phyloP scores from a whole-genome alignment of 495 filamentous ascomycete species.

The Platismatia glauca region DNA sequence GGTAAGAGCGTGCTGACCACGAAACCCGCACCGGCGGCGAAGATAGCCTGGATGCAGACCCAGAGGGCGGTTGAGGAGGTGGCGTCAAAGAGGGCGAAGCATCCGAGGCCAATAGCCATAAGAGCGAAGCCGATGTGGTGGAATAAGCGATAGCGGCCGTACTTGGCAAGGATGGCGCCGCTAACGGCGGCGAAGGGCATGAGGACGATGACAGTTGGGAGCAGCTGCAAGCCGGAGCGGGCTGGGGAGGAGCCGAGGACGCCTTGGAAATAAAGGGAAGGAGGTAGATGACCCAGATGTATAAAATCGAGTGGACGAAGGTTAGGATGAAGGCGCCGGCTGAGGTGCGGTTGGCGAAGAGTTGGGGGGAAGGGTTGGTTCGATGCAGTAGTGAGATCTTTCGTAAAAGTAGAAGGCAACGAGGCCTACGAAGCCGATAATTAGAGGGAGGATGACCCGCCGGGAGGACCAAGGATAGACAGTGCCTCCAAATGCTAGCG shows the following conservation, averaged over 20 bases:
- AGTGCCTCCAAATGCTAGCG: constrained; percentile 47
- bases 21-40: constrained; percentile 29
- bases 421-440: constrained; percentile 23
- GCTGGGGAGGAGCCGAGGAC: constrained; percentile 27
- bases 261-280: constrained; percentile 43
- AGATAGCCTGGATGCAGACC: constrained; percentile 29
- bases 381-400: constrained; percentile 1
- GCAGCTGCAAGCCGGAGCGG: constrained; percentile 32
- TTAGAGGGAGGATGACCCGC: constrained; percentile 34
- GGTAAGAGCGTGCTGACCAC: constrained; percentile 30
- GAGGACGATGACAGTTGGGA: constrained; percentile 31
- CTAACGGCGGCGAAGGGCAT: constrained; percentile 30
- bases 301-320: constrained; percentile 21
- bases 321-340: constrained; percentile 20
- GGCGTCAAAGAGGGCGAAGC: constrained; percentile 32
- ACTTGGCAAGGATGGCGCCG: constrained; percentile 31
- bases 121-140: constrained; percentile 33
- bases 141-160: constrained; percentile 39
- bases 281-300: constrained; percentile 37
- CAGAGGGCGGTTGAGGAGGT: constrained; percentile 24
- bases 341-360: constrained; percentile 25
- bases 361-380: constrained; percentile 22
- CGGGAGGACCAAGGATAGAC: constrained; percentile 45
- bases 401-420: constrained; percentile 17
- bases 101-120: constrained; percentile 34